These are phyloP conservation scores for Chrysopogon serrulatus DNA, from an alignment of 176 grass and related monocot genomes.

Conservation along the genomic window DNA sequence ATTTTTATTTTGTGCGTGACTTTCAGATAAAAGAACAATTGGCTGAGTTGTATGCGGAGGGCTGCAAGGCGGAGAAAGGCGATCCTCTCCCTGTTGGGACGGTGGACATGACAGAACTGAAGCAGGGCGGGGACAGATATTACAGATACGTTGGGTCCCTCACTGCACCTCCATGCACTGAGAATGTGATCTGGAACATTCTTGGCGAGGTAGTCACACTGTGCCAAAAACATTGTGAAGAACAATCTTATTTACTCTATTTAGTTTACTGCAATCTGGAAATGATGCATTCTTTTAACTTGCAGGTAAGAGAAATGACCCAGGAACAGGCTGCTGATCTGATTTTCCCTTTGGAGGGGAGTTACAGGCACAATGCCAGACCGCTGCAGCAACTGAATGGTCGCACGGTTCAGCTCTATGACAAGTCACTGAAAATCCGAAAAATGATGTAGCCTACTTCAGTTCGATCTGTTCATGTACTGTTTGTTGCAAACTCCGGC, in stretches of 20 bases:
- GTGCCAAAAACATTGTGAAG: neutral
- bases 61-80: conserved; percentile 35
- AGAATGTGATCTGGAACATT: conserved; percentile 76
- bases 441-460: neutral
- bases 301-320: conserved; percentile 62
- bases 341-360: conserved; percentile 46
- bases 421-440: neutral
- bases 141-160: conserved; percentile 75
- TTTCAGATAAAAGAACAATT: conserved; percentile 58
- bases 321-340: conserved; percentile 58
- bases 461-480: neutral
- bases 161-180: conserved; percentile 78
- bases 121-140: conserved; percentile 26
- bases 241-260: neutral
- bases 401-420: conserved; percentile 51
- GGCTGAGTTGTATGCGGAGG: conserved; percentile 32
- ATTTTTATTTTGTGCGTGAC: neutral
- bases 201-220: conserved; percentile 40
- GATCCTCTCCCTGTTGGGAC: conserved; percentile 34
- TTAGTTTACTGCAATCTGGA: neutral
- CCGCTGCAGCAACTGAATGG: conserved; percentile 46
- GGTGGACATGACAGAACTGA: conserved; percentile 42
- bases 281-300: neutral
- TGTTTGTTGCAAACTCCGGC: neutral
- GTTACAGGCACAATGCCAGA: conserved; percentile 56